Base-by-base conservation (phyloP, 2,329 filamentous ascomycete species). In the Stagonosporopsis rhizophila region DNA sequence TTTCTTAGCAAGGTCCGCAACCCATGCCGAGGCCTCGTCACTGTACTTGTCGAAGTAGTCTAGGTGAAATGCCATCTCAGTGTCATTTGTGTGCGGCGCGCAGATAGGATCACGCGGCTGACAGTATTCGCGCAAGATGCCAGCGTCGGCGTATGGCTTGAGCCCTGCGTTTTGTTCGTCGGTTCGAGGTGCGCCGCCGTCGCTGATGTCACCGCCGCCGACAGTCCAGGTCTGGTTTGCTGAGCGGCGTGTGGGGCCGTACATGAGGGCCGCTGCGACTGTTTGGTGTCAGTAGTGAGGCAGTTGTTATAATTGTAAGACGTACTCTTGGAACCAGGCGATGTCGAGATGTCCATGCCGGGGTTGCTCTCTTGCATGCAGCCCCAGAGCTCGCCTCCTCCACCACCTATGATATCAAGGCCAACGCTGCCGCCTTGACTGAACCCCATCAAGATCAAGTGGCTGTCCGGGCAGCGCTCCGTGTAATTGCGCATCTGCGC, bases 91-190 rank as follows among this genome's bases (percentile, higher is more conserved):
- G 6, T 83, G 84, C 0, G 67, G 65, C 67, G 84, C 88, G 78
- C 86, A 89, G 71, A 86, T 88, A 0, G 85, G 85, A 58, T 88
- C 86, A 3, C 81, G 66, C 4, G 81, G 76, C 62, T 89, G 86
- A 69, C 86, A 89, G 78, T 88, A 89, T 7, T 84, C 85, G 73
- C 86, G 78, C 56, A 88, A 82, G 61, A 82, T 83, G 8, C 68
- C 71, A 3, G 82, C 80, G 23, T 70, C 59, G 22, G 55, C 62
- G 37, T 67, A 69, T 15, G 64, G 64, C 45, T 66, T 55, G 15
- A 68, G 53, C n/a, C 62, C 65, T 11, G 64, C 62, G 30, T 62
- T 60, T 49, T 69, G 50, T 40, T 65, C 55, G 4, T 58, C 54
- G 8, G 65, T 61, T 30, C 67, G 64, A 20, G 67, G 62, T 2